These are phyloP conservation scores for Saussurea involucrata DNA, from an alignment of 129 eudicot genomes.

Conservation along the genomic window DNA sequence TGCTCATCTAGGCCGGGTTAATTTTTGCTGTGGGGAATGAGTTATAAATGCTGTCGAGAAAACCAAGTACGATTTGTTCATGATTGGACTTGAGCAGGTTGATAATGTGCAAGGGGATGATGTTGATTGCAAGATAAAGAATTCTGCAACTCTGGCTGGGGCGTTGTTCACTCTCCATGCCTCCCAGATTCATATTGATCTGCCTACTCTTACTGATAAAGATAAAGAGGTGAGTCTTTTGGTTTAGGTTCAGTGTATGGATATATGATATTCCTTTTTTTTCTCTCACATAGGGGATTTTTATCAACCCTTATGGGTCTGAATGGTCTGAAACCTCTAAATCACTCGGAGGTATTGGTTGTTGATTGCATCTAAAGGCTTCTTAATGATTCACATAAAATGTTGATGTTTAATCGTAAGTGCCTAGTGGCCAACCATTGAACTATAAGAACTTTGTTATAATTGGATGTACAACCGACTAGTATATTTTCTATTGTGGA, in stretches of 20 bases:
- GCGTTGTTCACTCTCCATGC: constrained; percentile 78
- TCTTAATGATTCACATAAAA: neutral
- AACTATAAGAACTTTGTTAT: neutral
- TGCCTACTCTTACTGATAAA: constrained; percentile 84
- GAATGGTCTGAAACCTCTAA: neutral
- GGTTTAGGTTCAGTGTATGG: neutral
- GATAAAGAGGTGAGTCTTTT: constrained; percentile 68
- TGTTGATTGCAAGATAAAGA: constrained; percentile 80
- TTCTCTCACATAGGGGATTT: neutral
- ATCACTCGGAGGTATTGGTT: neutral
- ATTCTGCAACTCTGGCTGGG: constrained; percentile 87
- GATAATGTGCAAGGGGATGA: constrained; percentile 62
- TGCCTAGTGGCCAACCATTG: neutral
- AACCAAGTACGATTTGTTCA: constrained; percentile 19
- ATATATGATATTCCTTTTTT: neutral
- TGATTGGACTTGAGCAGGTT: constrained; percentile 55
- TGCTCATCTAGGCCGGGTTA: neutral
- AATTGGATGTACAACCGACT: neutral
- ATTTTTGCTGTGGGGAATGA: neutral
- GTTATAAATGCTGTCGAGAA: constrained; percentile 7
- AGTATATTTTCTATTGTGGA: neutral
- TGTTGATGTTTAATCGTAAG: neutral
- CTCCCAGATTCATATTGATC: constrained; percentile 75
- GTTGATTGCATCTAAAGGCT: neutral
- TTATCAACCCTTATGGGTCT: neutral